Evolutionary conservation across 306 rosid species (phyloP).

Genomic region (Leucaena leucocephala): DNA sequence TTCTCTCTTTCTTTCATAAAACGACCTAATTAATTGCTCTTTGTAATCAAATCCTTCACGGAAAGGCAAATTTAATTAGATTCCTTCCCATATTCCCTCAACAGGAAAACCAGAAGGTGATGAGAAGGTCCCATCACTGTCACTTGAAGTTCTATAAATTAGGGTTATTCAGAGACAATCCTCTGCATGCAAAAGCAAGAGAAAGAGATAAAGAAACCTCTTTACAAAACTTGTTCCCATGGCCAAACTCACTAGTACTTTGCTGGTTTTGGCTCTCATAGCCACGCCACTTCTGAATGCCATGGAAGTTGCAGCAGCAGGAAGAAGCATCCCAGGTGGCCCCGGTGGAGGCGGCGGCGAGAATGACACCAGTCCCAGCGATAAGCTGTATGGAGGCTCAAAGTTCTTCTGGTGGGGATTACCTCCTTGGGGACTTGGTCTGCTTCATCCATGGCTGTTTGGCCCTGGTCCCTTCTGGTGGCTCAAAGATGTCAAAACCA

Average conservation of each 20-base stretch:
- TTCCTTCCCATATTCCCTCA: slow-evolving; percentile 11
- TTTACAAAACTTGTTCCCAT: background rate
- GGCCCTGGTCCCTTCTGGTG: background rate
- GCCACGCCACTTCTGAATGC: slow-evolving; percentile 31
- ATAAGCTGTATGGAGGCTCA: slow-evolving; percentile 6
- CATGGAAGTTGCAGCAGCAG: slow-evolving; percentile 34
- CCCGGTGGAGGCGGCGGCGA: background rate
- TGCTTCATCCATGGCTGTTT: background rate
- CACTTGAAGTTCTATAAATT: slow-evolving; percentile 38
- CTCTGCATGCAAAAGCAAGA: slow-evolving; percentile 22
- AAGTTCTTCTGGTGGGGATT: background rate
- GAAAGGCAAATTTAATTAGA: slow-evolving; percentile 17
- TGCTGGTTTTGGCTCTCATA: slow-evolving; percentile 31
- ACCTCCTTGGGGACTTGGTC: background rate
- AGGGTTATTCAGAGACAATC: slow-evolving; percentile 10
- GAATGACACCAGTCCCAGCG: background rate
- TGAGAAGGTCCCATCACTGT: background rate
- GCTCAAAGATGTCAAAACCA: slow-evolving; percentile 8
- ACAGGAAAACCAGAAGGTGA: background rate
- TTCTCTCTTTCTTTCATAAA: no score
- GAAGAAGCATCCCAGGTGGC: slow-evolving; percentile 31
- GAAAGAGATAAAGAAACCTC: background rate
- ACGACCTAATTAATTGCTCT: background rate
- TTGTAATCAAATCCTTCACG: background rate
- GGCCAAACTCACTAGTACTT: slow-evolving; percentile 35